A percentile compares a stretch with the other conserved stretches of the same genome.
Evolutionary conservation across 2,329 filamentous ascomycete genomes (phyloP).

Genomic region (Tolypocladium cylindrosporum): DNA sequence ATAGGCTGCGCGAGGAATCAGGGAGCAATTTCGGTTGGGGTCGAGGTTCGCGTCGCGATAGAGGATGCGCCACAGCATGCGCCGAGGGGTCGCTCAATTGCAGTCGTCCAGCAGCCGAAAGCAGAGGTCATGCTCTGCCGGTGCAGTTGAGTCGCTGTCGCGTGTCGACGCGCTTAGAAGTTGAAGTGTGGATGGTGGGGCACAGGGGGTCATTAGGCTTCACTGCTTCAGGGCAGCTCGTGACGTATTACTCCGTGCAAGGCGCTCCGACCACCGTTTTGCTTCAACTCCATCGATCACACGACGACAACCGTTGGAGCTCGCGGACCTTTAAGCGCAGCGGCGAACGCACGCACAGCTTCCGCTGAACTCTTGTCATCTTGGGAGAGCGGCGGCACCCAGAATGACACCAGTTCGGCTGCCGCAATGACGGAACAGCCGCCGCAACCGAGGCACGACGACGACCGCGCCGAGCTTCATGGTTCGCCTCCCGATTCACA

Average conservation of each 20-base stretch:
- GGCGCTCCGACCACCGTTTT: neutral
- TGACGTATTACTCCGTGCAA: neutral
- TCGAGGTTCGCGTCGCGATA: neutral
- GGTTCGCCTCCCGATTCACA: neutral
- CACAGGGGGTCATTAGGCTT: neutral
- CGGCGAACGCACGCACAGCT: slow-evolving; percentile 1
- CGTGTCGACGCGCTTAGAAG: neutral
- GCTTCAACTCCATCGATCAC: neutral
- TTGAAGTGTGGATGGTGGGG: neutral
- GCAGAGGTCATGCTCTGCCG: neutral
- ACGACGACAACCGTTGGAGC: neutral
- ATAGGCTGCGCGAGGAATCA: slow-evolving; percentile 13
- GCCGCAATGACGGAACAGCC: slow-evolving; percentile 32
- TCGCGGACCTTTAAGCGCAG: neutral
- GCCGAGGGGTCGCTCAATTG: neutral
- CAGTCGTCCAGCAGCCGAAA: neutral
- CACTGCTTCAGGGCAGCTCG: neutral
- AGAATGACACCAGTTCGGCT: slow-evolving; percentile 18
- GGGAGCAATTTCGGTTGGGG: neutral
- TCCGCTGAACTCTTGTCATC: slow-evolving; percentile 2
- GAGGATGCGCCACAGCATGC: neutral
- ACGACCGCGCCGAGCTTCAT: slow-evolving; percentile 2
- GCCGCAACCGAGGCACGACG: slow-evolving; percentile 16
- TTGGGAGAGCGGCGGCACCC: slow-evolving; percentile 8
- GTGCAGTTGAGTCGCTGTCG: neutral